Conservation (phyloP, 140 eudicot genomes). For the Senecio squalidus region DNA sequence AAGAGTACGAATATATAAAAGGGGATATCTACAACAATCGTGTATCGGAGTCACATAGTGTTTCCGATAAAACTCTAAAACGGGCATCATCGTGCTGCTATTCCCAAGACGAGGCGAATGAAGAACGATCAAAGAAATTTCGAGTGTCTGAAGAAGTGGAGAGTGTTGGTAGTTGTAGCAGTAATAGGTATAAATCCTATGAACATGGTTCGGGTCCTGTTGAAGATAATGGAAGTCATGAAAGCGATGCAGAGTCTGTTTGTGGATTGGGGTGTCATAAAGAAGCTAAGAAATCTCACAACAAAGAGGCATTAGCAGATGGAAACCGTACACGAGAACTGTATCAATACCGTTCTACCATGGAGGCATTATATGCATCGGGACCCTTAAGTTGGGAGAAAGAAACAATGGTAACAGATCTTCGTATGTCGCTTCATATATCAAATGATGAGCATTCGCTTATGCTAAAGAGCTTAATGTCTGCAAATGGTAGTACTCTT, state of each 20-base stretch:
- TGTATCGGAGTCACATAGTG: constrained; percentile 11
- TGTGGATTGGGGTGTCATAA: constrained; percentile 32
- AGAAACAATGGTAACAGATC: constrained; percentile 70
- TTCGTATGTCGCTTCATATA: constrained; percentile 63
- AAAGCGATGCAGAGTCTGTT: constrained; percentile 71
- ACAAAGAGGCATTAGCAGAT: constrained; percentile 34
- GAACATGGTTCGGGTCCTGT: constrained; percentile 22
- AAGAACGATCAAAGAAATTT: constrained; percentile 18
- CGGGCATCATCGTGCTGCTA: constrained; percentile 19
- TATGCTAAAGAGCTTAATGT: constrained; percentile 57
- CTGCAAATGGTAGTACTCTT: constrained; percentile 25
- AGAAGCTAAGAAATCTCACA: constrained; percentile 16
- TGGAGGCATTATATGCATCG: constrained; percentile 71
- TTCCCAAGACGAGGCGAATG: constrained; percentile 24
- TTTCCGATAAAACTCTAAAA: constrained; percentile 21
- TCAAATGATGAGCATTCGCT: constrained; percentile 85
- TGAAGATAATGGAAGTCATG: constrained; percentile 40
- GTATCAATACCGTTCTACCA: constrained; percentile 60
- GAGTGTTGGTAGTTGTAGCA: constrained; percentile 63
- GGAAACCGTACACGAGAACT: constrained; percentile 66
- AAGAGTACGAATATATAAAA: no score
- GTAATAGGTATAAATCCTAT: constrained; percentile 29
- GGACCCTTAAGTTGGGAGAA: constrained; percentile 89
- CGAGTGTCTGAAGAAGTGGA: constrained; percentile 28
- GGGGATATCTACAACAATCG: constrained; percentile 6